Evolutionary conservation across 345 rosid species (phyloP).

Genomic region (Noccaea bulbosa): DNA sequence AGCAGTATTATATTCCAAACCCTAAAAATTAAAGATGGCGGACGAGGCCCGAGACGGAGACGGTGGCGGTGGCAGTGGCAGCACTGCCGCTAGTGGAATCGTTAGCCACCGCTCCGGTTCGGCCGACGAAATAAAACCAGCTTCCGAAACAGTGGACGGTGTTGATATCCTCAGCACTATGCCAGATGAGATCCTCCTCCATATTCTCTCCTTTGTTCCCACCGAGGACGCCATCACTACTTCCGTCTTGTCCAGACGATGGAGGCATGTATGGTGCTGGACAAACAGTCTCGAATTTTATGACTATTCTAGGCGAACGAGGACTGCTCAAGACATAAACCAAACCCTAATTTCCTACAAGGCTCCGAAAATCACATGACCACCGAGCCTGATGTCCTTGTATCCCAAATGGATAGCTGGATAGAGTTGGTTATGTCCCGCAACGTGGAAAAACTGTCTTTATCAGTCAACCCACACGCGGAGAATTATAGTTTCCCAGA

Average conservation of each 20-base stretch:
- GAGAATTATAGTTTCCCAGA: background rate
- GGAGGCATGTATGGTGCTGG: constrained; percentile 10
- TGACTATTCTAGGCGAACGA: background rate
- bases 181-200: constrained; percentile 12
- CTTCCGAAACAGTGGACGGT: background rate
- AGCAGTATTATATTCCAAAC: too few species aligned
- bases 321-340: background rate
- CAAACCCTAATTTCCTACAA: constrained; percentile 6
- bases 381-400: too few species aligned
- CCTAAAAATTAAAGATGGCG: too few species aligned
- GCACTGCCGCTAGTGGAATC: background rate
- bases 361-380: background rate
- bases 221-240: background rate
- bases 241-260: constrained; percentile 10
- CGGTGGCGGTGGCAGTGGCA: background rate
- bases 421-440: constrained; percentile 6
- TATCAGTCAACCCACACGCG: too few species aligned
- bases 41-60: background rate
- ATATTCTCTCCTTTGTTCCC: constrained; percentile 10
- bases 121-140: background rate
- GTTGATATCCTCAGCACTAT: constrained; percentile 2
- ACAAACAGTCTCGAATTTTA: background rate
- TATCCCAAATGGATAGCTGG: background rate
- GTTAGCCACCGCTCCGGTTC: background rate
- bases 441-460: background rate